Percentiles rank a stretch among this genome's conserved stretches.
These are phyloP conservation scores for Wickerhamomyces xylosicus DNA, from an alignment of 805 yeast genomes.

Conservation along the genomic window DNA sequence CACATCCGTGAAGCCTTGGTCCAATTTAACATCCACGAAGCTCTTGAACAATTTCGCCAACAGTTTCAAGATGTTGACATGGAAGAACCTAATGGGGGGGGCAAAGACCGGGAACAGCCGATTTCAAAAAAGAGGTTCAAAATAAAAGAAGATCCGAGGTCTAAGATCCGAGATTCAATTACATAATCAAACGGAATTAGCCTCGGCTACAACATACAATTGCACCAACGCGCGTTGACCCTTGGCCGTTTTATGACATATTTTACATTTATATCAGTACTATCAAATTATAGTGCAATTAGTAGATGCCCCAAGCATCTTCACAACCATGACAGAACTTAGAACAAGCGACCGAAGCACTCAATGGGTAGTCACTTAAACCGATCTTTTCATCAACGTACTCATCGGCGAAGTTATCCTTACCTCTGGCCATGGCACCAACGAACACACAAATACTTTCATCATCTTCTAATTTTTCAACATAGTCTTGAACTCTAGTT, in stretches of 20 bases:
- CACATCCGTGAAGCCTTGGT: constrained; percentile 35
- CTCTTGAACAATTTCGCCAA: constrained; percentile 27
- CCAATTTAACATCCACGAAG: constrained; percentile 31
- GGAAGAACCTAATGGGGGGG: constrained; percentile 24
- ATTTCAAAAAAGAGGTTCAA: too few species aligned
- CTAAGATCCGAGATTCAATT: too few species aligned
- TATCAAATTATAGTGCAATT: background rate
- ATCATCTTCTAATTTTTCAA: constrained; percentile 65
- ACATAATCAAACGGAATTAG: too few species aligned
- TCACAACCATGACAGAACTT: constrained; percentile 98
- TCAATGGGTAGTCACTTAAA: constrained; percentile 86
- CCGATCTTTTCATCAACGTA: constrained; percentile 94
- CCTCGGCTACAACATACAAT: too few species aligned
- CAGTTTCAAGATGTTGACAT: constrained; percentile 20
- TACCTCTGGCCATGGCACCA: constrained; percentile 99
- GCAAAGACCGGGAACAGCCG: too few species aligned
- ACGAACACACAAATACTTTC: constrained; percentile 97
- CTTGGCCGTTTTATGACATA: too few species aligned
- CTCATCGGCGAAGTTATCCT: constrained; percentile 95
- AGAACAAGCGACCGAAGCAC: constrained; percentile 97
- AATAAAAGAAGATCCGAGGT: too few species aligned
- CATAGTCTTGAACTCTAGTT: constrained; percentile 81
- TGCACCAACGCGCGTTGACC: too few species aligned
- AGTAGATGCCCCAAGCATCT: constrained; percentile 85
- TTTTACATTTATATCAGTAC: background rate